A percentile compares a stretch with the other conserved stretches of the same genome.
Evolutionary conservation across 306 rosid species (phyloP).

Genomic region (Dryas alaskensis): DNA sequence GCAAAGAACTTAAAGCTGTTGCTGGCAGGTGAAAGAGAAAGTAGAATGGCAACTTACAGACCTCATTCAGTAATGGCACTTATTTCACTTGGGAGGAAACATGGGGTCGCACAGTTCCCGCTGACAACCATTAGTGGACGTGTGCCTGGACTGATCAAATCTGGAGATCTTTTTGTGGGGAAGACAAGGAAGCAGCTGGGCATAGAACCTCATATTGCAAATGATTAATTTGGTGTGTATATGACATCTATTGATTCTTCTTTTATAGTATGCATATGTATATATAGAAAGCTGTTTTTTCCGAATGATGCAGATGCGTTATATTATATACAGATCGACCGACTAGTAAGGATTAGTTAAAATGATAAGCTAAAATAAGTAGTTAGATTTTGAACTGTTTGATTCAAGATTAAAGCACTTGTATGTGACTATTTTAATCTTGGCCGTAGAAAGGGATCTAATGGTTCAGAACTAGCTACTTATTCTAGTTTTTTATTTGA

Average conservation of each 20-base stretch:
- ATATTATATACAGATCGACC: too few species aligned
- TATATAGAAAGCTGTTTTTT: too few species aligned
- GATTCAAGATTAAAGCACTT: too few species aligned
- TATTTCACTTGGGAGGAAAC: constrained; percentile 71
- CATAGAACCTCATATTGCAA: constrained; percentile 28
- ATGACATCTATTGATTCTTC: background rate
- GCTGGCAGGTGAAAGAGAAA: constrained; percentile 45
- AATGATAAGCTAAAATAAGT: too few species aligned
- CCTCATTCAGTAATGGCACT: constrained; percentile 47
- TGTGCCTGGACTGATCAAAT: constrained; percentile 61
- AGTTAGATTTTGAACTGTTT: too few species aligned
- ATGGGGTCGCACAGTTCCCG: constrained; percentile 67
- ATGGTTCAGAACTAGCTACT: background rate
- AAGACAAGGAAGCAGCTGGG: constrained; percentile 67
- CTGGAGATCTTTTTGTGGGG: constrained; percentile 73
- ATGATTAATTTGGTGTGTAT: constrained; percentile 14
- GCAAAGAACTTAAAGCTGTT: constrained; percentile 57
- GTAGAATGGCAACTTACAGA: constrained; percentile 42
- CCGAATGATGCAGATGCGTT: too few species aligned
- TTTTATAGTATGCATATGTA: background rate
- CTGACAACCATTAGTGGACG: constrained; percentile 49
- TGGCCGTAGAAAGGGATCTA: too few species aligned
- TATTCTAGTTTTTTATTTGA: too few species aligned
- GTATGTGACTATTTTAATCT: too few species aligned
- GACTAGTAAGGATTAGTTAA: too few species aligned